Conservation (phyloP, 2,329 filamentous ascomycete genomes). For the Clarireedia sp. region DNA sequence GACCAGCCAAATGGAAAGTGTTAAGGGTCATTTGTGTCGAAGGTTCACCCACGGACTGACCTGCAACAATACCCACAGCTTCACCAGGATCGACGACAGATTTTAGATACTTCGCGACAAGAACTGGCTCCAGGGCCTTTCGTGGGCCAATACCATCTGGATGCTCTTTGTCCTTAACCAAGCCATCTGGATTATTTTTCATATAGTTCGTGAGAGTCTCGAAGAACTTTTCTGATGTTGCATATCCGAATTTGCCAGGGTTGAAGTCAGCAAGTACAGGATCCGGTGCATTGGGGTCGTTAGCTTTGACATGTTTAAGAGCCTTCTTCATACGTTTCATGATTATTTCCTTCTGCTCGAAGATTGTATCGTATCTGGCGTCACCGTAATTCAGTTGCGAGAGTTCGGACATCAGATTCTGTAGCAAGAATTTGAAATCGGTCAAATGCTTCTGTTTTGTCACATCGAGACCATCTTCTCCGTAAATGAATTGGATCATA, state of each 20-base stretch:
- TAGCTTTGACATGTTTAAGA: constrained; percentile 59
- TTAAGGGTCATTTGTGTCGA: constrained; percentile 99
- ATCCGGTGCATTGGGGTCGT: constrained; percentile 49
- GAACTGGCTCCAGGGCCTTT: constrained; percentile 57
- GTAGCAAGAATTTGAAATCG: constrained; percentile 82
- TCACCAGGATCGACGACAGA: constrained; percentile 92
- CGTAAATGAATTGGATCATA: constrained; percentile 91
- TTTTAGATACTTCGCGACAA: constrained; percentile 87
- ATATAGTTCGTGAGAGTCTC: constrained; percentile 65
- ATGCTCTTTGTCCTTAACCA: constrained; percentile 45
- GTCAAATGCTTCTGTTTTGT: constrained; percentile 87
- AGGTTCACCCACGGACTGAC: constrained; percentile 92
- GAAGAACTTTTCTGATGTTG: constrained; percentile 83
- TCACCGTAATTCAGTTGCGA: constrained; percentile 64
- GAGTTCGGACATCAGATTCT: constrained; percentile 76
- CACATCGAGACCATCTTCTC: constrained; percentile 90
- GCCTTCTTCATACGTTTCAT: constrained; percentile 70
- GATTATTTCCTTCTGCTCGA: constrained; percentile 54
- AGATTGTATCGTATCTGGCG: constrained; percentile 48
- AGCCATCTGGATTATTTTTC: constrained; percentile 62
- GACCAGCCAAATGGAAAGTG: constrained; percentile 98
- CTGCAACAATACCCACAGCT: constrained; percentile 92
- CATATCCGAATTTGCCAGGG: constrained; percentile 71
- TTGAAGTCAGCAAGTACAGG: constrained; percentile 67
- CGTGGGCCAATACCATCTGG: constrained; percentile 28